Evolutionary conservation across 306 rosid species (phyloP).

Genomic region (Bauhinia variegata): DNA sequence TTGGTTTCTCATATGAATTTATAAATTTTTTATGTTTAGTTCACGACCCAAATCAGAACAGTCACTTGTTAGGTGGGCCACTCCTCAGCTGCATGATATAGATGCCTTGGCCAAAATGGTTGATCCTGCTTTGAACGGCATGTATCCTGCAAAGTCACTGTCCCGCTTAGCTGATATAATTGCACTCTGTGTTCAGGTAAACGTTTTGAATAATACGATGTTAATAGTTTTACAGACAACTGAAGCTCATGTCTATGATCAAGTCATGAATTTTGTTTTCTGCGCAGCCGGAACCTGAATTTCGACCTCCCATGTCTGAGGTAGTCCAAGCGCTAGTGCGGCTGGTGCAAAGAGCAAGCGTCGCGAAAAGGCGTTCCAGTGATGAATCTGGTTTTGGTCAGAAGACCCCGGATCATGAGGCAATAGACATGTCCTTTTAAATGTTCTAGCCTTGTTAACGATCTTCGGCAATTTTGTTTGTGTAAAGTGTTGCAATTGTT

Average conservation of each 20-base stretch:
- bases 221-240: too few species aligned
- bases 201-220: too few species aligned
- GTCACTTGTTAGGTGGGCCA: conserved; percentile 98
- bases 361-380: conserved; percentile 80
- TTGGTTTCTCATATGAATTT: conserved; percentile 23
- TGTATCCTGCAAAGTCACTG: conserved; percentile 96
- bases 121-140: conserved; percentile 86
- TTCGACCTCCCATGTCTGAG: conserved; percentile 98
- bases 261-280: not conserved
- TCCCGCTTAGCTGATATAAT: conserved; percentile 94
- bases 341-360: conserved; percentile 86
- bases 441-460: conserved; percentile 20
- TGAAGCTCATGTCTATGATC: not conserved
- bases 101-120: conserved; percentile 98
- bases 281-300: conserved; percentile 84
- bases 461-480: conserved; percentile 32
- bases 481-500: too few species aligned
- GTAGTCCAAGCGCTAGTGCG: conserved; percentile 95
- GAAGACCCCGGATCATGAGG: conserved; percentile 83
- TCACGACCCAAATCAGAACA: conserved; percentile 86
- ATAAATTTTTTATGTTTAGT: conserved; percentile 48
- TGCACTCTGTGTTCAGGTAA: conserved; percentile 97
- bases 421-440: conserved; percentile 69
- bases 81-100: conserved; percentile 96
- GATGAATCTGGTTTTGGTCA: conserved; percentile 78